A percentile compares a stretch with the other conserved stretches of the same genome.
phyloP scores from a whole-genome alignment of 768 basidiomycete genomes.

The Psilocybe azurescens region DNA sequence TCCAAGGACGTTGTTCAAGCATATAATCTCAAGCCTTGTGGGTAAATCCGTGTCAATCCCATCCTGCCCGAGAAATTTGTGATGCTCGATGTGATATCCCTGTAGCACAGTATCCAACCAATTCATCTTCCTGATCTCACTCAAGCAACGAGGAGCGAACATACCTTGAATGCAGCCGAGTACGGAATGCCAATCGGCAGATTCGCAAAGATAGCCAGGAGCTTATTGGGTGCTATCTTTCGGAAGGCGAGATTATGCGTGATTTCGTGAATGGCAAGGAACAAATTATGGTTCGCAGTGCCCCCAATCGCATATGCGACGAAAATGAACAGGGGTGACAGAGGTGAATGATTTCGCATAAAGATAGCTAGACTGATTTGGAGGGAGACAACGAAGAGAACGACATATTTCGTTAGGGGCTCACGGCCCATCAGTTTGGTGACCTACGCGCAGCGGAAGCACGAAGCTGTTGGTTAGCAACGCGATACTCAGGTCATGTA shows the following conservation, averaged over 20 bases:
- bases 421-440: slow-evolving; percentile 97
- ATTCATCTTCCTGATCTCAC: not conserved
- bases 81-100: slow-evolving; percentile 96
- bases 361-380: slow-evolving; percentile 70
- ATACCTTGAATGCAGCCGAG: slow-evolving; percentile 92
- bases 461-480: not conserved
- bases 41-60: slow-evolving; percentile 97
- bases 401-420: slow-evolving; percentile 88
- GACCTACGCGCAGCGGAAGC: slow-evolving; percentile 55
- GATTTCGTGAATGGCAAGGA: slow-evolving; percentile 98
- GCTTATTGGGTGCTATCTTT: slow-evolving; percentile 81
- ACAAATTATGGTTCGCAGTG: slow-evolving; percentile 96
- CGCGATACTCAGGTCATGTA: not conserved
- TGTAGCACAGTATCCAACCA: slow-evolving; percentile 28
- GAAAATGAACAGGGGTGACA: slow-evolving; percentile 75
- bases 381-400: slow-evolving; percentile 78
- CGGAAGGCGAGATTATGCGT: slow-evolving; percentile 97
- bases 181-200: slow-evolving; percentile 95
- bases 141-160: slow-evolving; percentile 11
- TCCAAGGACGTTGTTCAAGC: slow-evolving; percentile 93
- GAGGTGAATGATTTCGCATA: slow-evolving; percentile 71
- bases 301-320: slow-evolving; percentile 89
- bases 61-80: slow-evolving; percentile 95
- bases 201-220: slow-evolving; percentile 90
- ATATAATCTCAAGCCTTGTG: slow-evolving; percentile 80